These are phyloP conservation scores for Prunus yedoensis DNA, from an alignment of 331 rosid species.

Conservation along the genomic window DNA sequence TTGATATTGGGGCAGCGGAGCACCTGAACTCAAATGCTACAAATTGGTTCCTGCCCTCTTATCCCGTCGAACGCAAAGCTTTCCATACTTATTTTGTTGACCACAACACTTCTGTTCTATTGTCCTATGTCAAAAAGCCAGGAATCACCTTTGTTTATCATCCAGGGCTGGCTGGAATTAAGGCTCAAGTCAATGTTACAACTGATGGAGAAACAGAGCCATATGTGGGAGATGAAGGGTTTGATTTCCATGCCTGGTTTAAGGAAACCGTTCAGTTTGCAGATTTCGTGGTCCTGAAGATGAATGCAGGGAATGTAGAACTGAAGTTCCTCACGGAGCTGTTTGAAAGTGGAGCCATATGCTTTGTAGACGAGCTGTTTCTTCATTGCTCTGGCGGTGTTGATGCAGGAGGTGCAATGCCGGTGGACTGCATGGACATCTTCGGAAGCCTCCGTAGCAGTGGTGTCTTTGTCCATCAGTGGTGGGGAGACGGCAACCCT, in stretches of 20 bases:
- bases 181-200: constrained; percentile 1
- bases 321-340: constrained; percentile 67
- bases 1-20: constrained; percentile 77
- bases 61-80: constrained; percentile 58
- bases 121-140: constrained; percentile 63
- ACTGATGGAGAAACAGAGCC: constrained; percentile 48
- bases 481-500: constrained; percentile 69
- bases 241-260: constrained; percentile 83
- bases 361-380: constrained; percentile 82
- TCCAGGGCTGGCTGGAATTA: constrained; percentile 73
- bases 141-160: constrained; percentile 93
- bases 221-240: constrained; percentile 60
- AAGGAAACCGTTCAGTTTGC: constrained; percentile 76
- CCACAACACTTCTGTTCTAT: constrained; percentile 74
- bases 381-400: constrained; percentile 54
- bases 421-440: constrained; percentile 61
- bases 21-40: constrained; percentile 47
- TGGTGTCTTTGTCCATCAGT: constrained; percentile 89
- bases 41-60: constrained; percentile 65
- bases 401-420: constrained; percentile 28
- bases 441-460: constrained; percentile 65
- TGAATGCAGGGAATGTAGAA: constrained; percentile 73
- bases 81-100: constrained; percentile 84
- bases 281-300: constrained; percentile 83
- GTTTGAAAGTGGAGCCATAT: constrained; percentile 85